These are phyloP conservation scores for Botrytis cinerea DNA, from an alignment of 2,329 filamentous ascomycete genomes.

Conservation along the genomic window DNA sequence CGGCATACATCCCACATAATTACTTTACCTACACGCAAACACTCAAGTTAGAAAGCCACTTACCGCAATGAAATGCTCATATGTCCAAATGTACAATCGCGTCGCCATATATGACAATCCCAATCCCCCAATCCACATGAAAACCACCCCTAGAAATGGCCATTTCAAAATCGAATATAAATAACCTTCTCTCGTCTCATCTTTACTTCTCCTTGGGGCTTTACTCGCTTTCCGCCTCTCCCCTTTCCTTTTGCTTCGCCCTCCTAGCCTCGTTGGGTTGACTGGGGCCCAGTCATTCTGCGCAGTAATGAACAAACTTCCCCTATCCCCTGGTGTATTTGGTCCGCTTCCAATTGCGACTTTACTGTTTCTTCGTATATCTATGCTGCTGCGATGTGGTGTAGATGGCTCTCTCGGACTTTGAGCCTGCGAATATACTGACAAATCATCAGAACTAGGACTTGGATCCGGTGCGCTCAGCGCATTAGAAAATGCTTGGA, in stretches of 20 bases:
- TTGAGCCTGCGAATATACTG: constrained; percentile 21
- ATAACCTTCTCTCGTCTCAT: constrained; percentile 93
- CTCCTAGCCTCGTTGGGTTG: constrained; percentile 46
- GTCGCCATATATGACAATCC: constrained; percentile 76
- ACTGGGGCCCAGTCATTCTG: constrained; percentile 96
- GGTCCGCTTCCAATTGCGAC: constrained; percentile 24
- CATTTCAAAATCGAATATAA: constrained; percentile 89
- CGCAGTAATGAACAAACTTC: constrained; percentile 70
- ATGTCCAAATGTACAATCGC: constrained; percentile 84
- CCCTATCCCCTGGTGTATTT: constrained; percentile 24
- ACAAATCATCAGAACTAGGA: constrained; percentile 58
- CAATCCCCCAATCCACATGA: constrained; percentile 77
- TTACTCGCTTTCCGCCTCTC: constrained; percentile 44
- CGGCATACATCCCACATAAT: neutral
- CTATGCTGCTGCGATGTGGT: constrained; percentile 28
- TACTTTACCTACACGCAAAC: too few species aligned
- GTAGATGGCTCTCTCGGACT: constrained; percentile 24
- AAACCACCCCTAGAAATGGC: constrained; percentile 80
- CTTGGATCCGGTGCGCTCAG: constrained; percentile 78
- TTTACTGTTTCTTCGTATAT: constrained; percentile 25
- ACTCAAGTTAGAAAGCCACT: neutral
- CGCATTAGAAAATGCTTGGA: constrained; percentile 77
- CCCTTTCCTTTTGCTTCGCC: constrained; percentile 42
- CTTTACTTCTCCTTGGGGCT: constrained; percentile 58
- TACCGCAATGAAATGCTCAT: constrained; percentile 56